Evolutionary conservation across 2,329 filamentous ascomycete genomes (phyloP), one percentile per base, ranked within the genome.

Genomic region (Scedosporium boydii): DNA sequence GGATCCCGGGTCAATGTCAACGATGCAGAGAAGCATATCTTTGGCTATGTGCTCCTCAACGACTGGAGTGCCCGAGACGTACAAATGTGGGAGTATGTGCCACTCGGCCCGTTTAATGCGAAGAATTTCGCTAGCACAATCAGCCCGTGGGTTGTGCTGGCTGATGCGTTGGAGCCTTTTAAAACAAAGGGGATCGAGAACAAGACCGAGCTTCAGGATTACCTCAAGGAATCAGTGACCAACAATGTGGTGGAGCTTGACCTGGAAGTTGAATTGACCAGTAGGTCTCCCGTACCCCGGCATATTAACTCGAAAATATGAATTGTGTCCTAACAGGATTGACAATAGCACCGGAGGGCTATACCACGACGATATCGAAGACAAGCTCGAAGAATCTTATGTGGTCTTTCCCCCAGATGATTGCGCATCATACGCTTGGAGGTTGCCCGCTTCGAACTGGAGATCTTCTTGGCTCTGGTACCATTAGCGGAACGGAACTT

Each of bases 321-420:
- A 27, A 2, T 6, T 4, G n/a, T 16, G 6, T 57, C 10, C 26
- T 27, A 16, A n/a, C n/a, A 21, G 21, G 18, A 26, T 59, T 23
- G 34, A 34, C 1, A 38, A 58, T 55, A 64, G 63, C 65, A 21
- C 44, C 64, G 10, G 59, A 61, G 23, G 59, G 46, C n/a, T 46
- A 64, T 29, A 41, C 59, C 23, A 61, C 51, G 3, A 44, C 62
- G 18, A 61, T 66, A 38, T 62, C 62, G 51, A 51, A 64, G 58
- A 65, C 66, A 46, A 66, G 57, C 21, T 62, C 64, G 53, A 65
- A 64, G 60, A 69, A 74, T 59, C 77, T 92, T 3, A 77, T 91
- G 1, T 93, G 84, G 78, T 90, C 87, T 0, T 92, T 90, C 74
- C 81, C 87, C 1, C 89, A 92, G 72, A 91, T 91, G 87, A 75